Evolutionary conservation across 805 yeast genomes (phyloP), one percentile per base, ranked within the genome.

Genomic region (Suhomyces vadensis): DNA sequence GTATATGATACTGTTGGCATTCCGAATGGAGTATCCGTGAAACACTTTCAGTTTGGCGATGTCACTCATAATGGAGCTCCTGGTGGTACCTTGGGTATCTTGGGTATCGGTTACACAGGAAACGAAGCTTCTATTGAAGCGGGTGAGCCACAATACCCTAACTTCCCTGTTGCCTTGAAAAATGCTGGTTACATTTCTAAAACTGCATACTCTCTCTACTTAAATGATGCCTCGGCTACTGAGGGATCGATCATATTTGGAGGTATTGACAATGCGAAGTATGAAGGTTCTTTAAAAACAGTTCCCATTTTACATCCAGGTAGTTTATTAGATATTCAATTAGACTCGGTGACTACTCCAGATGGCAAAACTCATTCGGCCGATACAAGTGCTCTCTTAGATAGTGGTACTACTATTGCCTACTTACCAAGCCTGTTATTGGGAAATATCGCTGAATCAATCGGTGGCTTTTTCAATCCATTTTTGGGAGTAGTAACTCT

Each of bases 231-330:
- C 4, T 21, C 41, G 38, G 46, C 53, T 48, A 31, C 41, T 17
- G 31, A 47, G 1, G 73, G 71, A 3, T 27, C 48, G 9, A 33
- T 67, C 5, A 37, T 52, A 7, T 56, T 67, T 46, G 73, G 72
- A 7, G 65, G 61, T 23, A 52, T 58, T 20, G 69, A 67, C 47
- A 37, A 51, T n/a, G 49, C 64, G 10, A 56, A 58, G 25, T 57
- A 54, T 44, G 26, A 33, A n/a, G 60, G 61, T 4, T 21, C n/a
- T 1, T 46, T 57, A 29, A 44, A 31, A 6, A 40, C 56, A 43
- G 14, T 52, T 4, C 50, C 51, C 9, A 6, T 37, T 14, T 5
- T 40, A 17, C 19, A 35, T 10, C 31, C 31, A 9, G 16, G 21
- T 11, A 17, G 5, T 11, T 29, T 13, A n/a, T 11, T 29, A 16